Evolutionary conservation across 78 protist genomes (phyloP).

Genomic region (slime mould (Dictyostelium discoideum)): DNA sequence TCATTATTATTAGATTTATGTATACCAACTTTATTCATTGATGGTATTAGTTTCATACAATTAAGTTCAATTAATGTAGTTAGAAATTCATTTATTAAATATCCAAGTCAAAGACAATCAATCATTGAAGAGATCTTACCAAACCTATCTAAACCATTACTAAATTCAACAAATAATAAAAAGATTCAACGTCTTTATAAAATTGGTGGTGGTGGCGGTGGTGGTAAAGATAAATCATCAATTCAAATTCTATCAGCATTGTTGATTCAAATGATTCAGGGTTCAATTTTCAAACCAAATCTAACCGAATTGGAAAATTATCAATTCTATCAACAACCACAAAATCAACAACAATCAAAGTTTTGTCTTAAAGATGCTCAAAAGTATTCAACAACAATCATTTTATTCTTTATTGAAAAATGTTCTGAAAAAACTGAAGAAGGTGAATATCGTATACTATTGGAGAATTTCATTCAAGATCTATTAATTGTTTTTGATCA

Average conservation of each 20-base stretch:
- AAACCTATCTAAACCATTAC: slow-evolving; percentile 12
- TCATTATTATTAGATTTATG: slow-evolving; percentile 14
- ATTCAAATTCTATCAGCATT: slow-evolving; percentile 68
- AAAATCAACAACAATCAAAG: background rate
- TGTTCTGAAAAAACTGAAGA: slow-evolving; percentile 43
- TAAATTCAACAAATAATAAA: background rate
- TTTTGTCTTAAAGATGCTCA: slow-evolving; percentile 12
- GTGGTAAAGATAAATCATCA: slow-evolving; percentile 20
- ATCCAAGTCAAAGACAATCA: slow-evolving; percentile 3
- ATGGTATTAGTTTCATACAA: slow-evolving; percentile 58
- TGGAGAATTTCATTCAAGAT: slow-evolving; percentile 64
- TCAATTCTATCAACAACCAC: background rate
- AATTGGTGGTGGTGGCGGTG: background rate
- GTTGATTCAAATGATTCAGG: slow-evolving; percentile 53
- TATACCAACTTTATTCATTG: slow-evolving; percentile 41
- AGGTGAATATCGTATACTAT: slow-evolving; percentile 24
- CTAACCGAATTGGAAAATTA: background rate
- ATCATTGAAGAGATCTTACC: slow-evolving; percentile 28
- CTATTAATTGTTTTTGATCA: slow-evolving; percentile 17
- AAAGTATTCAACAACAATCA: background rate
- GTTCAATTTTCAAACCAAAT: slow-evolving; percentile 17
- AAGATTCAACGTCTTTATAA: slow-evolving; percentile 17
- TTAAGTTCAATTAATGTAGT: slow-evolving; percentile 1
- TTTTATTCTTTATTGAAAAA: slow-evolving; percentile 61
- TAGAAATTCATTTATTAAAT: background rate